Percentiles rank a stretch among this genome's conserved stretches.
These are phyloP conservation scores for Fistulina hepatica DNA, from an alignment of 1,284 basidiomycete genomes.

Conservation along the genomic window DNA sequence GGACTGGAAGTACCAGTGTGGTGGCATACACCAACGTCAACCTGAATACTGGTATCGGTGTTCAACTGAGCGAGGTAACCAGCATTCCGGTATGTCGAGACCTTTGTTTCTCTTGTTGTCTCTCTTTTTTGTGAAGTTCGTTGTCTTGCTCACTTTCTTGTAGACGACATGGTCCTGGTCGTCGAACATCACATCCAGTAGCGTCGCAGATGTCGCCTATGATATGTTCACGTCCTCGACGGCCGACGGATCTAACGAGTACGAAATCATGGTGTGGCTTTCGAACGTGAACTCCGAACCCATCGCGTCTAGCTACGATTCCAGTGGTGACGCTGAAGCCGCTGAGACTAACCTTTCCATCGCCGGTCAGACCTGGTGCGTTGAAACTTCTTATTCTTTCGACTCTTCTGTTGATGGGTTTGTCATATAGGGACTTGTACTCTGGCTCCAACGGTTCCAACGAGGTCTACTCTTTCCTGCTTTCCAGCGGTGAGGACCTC, in stretches of 20 bases:
- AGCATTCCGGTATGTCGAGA: constrained; percentile 39
- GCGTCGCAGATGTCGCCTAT: constrained; percentile 45
- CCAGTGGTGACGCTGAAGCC: constrained; percentile 37
- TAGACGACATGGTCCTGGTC: constrained; percentile 37
- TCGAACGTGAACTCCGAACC: constrained; percentile 47
- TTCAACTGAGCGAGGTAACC: constrained; percentile 40
- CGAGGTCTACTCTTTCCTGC: constrained; percentile 54
- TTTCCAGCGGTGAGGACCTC: constrained; percentile 29
- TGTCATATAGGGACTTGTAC: constrained; percentile 42
- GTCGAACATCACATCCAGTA: constrained; percentile 12
- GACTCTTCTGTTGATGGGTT: neutral
- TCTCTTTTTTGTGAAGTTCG: too few relatives aligned
- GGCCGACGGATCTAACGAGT: constrained; percentile 37
- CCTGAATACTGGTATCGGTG: constrained; percentile 40
- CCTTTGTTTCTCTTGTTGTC: neutral
- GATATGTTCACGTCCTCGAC: constrained; percentile 51
- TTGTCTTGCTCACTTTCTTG: too few relatives aligned
- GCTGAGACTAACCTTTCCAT: constrained; percentile 33
- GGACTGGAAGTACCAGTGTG: constrained; percentile 40
- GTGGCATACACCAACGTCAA: constrained; percentile 55
- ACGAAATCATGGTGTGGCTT: constrained; percentile 64
- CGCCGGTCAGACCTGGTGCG: constrained; percentile 41
- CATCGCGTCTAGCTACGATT: constrained; percentile 30
- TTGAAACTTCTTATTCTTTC: neutral
- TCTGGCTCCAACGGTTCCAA: constrained; percentile 47